Evolutionary conservation across 495 filamentous ascomycete genomes (phyloP).

Genomic region (Neurospora sp.): DNA sequence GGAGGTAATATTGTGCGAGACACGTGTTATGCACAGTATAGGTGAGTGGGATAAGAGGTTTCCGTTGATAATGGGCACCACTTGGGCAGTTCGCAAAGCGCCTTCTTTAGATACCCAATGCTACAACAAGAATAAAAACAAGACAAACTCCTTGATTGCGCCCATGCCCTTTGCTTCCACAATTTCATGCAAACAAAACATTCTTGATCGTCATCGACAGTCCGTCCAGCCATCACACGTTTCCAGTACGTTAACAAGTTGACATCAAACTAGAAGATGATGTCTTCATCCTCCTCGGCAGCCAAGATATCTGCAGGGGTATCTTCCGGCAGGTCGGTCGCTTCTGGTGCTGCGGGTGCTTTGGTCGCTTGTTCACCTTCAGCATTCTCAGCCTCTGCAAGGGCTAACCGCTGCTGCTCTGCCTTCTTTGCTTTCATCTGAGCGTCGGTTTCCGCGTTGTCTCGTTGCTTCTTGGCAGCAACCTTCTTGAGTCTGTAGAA

Average conservation of each 20-base stretch:
- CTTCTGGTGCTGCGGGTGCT: not conserved
- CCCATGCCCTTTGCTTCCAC: conserved; percentile 4
- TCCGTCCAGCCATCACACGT: not conserved
- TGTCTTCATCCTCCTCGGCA: conserved; percentile 82
- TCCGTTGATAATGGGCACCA: not conserved
- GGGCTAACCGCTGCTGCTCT: conserved; percentile 18
- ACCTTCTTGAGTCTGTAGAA: conserved; percentile 99
- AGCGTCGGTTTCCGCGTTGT: conserved; percentile 61
- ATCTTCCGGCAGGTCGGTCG: not conserved
- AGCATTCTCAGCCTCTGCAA: not conserved
- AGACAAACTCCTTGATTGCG: conserved; percentile 14
- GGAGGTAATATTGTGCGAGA: not conserved
- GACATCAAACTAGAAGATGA: conserved; percentile 65
- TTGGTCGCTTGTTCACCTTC: not conserved
- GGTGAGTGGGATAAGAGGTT: not conserved
- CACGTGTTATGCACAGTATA: not conserved
- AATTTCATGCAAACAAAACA: conserved; percentile 1
- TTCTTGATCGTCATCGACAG: not conserved
- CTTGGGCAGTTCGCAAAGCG: not conserved
- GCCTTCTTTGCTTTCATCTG: conserved; percentile 55
- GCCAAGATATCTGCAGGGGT: conserved; percentile 59
- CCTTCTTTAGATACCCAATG: conserved; percentile 11
- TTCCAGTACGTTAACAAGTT: not conserved
- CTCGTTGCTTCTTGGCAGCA: conserved; percentile 86
- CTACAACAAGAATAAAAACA: conserved; percentile 3